These are phyloP conservation scores for Urochloa ruziziensis DNA, from an alignment of 176 grass and related monocot genomes.

Conservation along the genomic window DNA sequence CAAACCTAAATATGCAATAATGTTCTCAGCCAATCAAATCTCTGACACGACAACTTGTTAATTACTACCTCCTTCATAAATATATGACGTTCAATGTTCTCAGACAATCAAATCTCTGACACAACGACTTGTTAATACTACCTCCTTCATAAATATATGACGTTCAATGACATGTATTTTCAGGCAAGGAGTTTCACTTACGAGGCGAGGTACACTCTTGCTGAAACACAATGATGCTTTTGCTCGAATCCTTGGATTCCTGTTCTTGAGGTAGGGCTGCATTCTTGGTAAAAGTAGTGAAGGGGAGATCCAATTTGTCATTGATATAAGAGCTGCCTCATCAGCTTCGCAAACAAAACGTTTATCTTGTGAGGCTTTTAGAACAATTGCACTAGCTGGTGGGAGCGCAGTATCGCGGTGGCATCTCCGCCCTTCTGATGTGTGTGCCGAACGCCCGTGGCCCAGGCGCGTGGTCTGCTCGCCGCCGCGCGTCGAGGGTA, in stretches of 20 bases:
- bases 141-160: not conserved
- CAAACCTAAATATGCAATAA: slow-evolving; percentile 14
- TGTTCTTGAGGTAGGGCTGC: slow-evolving; percentile 82
- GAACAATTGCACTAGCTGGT: slow-evolving; percentile 84
- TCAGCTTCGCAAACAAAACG: slow-evolving; percentile 97
- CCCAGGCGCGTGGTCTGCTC: no score
- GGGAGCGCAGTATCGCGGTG: no score
- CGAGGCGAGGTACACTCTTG: slow-evolving; percentile 79
- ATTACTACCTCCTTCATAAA: not conserved
- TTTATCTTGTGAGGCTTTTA: slow-evolving; percentile 99
- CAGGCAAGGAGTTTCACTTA: slow-evolving; percentile 51
- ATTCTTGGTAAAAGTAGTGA: slow-evolving; percentile 73
- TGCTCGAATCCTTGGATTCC: slow-evolving; percentile 86
- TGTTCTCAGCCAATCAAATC: slow-evolving; percentile 1
- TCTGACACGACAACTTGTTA: not conserved
- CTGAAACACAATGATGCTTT: slow-evolving; percentile 91
- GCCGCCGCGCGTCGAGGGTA: no score
- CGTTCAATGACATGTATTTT: not conserved
- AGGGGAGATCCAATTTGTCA: slow-evolving; percentile 83
- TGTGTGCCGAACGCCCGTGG: no score
- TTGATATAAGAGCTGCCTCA: slow-evolving; percentile 69
- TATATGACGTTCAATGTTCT: not conserved
- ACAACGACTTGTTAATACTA: not conserved
- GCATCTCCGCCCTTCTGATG: no score
- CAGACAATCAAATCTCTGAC: not conserved